Evolutionary conservation across 2,329 filamentous ascomycete species (phyloP), one percentile per base, ranked within the genome.

Genomic region (Aspergillus awamori): DNA sequence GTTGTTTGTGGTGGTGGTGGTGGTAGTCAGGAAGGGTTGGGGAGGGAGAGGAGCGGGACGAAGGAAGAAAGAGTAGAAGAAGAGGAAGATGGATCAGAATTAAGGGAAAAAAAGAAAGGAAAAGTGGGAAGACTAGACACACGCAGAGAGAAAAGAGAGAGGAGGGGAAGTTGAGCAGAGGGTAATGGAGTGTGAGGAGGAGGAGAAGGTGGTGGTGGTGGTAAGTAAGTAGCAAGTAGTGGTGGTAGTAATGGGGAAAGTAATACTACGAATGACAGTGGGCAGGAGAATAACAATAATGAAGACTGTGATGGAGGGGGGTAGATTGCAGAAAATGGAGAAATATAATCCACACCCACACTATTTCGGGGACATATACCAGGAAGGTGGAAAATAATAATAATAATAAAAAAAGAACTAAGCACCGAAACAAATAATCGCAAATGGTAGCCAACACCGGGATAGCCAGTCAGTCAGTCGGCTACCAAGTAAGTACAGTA

Each of bases 331-430:
- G 17, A 49, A 49, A 51, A 51, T 33, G 47, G 47, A 51, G 47
- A 51, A 51, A 51, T 26, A 51, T 26, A 28, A 17, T 28, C 45
- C 15, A 49, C 22, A 24, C 33, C 33, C 33, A 36, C 33, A 36
- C 33, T 36, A 36, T 36, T 36, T 36, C 33, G 33, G 11, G 33
- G 33, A 36, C 33, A 36, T 36, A 43, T 10, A 43, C 7, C 39
- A n/a, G 5, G 39, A 43, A 43, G 17, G 39, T 48, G 57, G 26
- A 8, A 17, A 61, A 52, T 57, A 47, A 48, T 38, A 13, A 28
- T 41, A 24, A 49, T 36, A 70, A 63, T 63, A 59, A 64, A 49
- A 26, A 53, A 43, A 39, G 41, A 49, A 30, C 33, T 36, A 36
- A 36, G 33, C 33, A 36, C 28, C 47, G 28, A 63, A 45, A 57